Evolutionary conservation across 495 filamentous ascomycete genomes (phyloP).

Genomic region (Podospora australis): DNA sequence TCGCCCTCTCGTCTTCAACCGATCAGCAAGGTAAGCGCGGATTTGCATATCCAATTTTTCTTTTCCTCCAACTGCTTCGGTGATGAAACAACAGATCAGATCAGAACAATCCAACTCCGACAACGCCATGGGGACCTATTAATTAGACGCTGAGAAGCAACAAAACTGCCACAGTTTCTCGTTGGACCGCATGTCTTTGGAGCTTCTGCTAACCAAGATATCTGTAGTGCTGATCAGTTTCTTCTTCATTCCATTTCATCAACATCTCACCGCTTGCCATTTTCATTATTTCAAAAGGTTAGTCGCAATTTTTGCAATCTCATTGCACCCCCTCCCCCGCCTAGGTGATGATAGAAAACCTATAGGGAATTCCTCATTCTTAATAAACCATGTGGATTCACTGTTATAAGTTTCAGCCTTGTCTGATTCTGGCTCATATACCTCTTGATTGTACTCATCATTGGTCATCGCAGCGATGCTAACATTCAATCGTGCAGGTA

Average conservation of each 20-base stretch:
- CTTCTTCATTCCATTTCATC: neutral
- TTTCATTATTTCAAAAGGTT: conserved; percentile 50
- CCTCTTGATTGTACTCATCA: conserved; percentile 20
- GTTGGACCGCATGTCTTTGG: neutral
- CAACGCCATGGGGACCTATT: conserved; percentile 56
- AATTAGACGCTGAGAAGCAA: conserved; percentile 65
- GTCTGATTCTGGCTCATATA: conserved; percentile 64
- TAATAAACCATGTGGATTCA: conserved; percentile 81
- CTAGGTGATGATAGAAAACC: conserved; percentile 79
- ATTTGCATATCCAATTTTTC: conserved; percentile 28
- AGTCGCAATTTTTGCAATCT: conserved; percentile 24
- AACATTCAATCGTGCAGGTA: conserved; percentile 49
- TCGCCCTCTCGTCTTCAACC: conserved; percentile 2
- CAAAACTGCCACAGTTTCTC: conserved; percentile 8
- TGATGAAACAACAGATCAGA: conserved; percentile 43
- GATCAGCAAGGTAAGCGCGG: conserved; percentile 34
- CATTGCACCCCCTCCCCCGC: conserved; percentile 13
- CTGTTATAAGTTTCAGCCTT: conserved; percentile 88
- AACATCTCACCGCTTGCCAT: neutral
- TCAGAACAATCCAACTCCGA: conserved; percentile 81
- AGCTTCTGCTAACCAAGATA: conserved; percentile 16
- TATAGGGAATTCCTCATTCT: conserved; percentile 95
- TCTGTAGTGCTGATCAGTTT: conserved; percentile 16
- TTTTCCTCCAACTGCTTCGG: conserved; percentile 18
- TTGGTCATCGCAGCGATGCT: conserved; percentile 26